Conservation (phyloP, 2,329 filamentous ascomycete genomes). For the Phaeosphaeriaceae sp. region DNA sequence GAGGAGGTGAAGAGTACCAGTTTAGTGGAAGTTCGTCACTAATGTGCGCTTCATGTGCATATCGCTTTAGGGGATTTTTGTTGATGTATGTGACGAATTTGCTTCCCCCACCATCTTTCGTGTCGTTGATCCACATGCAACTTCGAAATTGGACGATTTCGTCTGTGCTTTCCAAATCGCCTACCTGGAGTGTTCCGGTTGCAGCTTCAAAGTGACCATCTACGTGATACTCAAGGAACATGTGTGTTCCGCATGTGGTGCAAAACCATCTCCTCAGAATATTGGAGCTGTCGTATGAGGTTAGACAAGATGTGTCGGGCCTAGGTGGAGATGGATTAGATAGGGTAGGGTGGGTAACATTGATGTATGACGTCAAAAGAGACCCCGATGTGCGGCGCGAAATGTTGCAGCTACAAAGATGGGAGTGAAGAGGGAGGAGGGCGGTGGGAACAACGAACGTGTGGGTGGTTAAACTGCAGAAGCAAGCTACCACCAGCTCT, state of each 20-base stretch:
- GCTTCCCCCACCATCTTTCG: constrained; percentile 59
- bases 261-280: constrained; percentile 51
- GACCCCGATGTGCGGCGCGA: constrained; percentile 57
- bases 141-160: constrained; percentile 38
- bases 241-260: constrained; percentile 50
- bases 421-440: constrained; percentile 51
- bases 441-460: constrained; percentile 40
- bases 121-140: constrained; percentile 59
- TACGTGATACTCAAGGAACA: constrained; percentile 51
- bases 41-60: constrained; percentile 18
- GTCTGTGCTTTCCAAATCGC: constrained; percentile 34
- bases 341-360: constrained; percentile 40
- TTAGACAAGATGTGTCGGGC: constrained; percentile 33
- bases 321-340: constrained; percentile 9
- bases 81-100: constrained; percentile 52
- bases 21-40: too few species aligned
- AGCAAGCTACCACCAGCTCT: constrained; percentile 49
- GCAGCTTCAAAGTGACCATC: constrained; percentile 47
- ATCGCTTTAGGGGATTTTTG: constrained; percentile 27
- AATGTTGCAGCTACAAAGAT: constrained; percentile 58
- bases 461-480: constrained; percentile 53
- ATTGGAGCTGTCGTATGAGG: constrained; percentile 48
- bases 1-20: too few species aligned
- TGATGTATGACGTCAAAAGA: constrained; percentile 49
- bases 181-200: constrained; percentile 47